Conservation (phyloP, 352 stramenopile species). For the Globisporangium sylvaticum region DNA sequence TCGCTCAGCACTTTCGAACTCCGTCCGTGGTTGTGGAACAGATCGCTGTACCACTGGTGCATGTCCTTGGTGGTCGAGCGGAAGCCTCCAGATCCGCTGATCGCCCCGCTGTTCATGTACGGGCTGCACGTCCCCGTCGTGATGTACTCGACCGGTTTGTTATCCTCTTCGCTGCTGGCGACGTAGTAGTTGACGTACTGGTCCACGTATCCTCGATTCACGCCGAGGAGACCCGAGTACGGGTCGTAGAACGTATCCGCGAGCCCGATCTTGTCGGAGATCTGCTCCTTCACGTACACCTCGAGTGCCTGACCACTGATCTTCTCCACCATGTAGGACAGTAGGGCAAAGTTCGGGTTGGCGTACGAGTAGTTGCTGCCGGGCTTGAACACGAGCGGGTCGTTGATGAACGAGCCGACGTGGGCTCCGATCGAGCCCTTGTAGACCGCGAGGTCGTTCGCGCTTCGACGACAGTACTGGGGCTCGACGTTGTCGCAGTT, state of each 20-base stretch:
- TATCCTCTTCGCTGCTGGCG: background rate
- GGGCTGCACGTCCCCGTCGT: slow-evolving; percentile 46
- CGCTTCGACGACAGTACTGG: background rate
- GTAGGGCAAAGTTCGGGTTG: slow-evolving; percentile 46
- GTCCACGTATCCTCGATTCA: slow-evolving; percentile 33
- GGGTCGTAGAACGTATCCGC: slow-evolving; percentile 44
- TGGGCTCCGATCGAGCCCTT: slow-evolving; percentile 25
- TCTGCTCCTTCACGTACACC: slow-evolving; percentile 37
- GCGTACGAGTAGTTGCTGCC: slow-evolving; percentile 48
- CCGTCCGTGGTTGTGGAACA: slow-evolving; percentile 36
- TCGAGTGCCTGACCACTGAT: slow-evolving; percentile 37
- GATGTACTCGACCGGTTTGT: slow-evolving; percentile 18
- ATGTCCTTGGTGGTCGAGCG: slow-evolving; percentile 50
- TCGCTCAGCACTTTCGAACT: slow-evolving; percentile 38
- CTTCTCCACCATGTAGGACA: slow-evolving; percentile 58
- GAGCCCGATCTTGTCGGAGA: slow-evolving; percentile 32
- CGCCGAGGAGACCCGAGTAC: slow-evolving; percentile 24
- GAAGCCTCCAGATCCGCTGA: slow-evolving; percentile 30
- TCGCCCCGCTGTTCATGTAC: slow-evolving; percentile 29
- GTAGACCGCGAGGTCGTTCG: slow-evolving; percentile 25
- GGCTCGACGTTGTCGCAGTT: slow-evolving; percentile 28
- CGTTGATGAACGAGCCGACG: slow-evolving; percentile 45
- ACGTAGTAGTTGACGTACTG: slow-evolving; percentile 56
- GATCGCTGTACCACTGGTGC: slow-evolving; percentile 47
- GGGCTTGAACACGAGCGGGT: slow-evolving; percentile 45